Evolutionary conservation across 2,329 filamentous ascomycete genomes (phyloP).

Genomic region (Cercospora nicotianae): DNA sequence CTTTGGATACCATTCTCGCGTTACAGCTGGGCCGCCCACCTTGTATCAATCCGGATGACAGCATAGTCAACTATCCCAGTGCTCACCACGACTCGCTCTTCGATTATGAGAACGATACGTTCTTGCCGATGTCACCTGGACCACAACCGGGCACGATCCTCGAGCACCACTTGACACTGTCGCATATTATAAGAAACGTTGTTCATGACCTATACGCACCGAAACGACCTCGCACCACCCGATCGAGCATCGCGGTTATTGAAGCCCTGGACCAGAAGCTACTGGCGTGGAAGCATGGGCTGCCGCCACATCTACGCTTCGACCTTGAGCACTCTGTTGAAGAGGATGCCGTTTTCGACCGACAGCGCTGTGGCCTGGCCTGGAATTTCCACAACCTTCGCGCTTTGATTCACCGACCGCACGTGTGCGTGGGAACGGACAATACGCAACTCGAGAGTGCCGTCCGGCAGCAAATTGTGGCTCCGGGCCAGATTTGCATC

Average conservation of each 20-base stretch:
- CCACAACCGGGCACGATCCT: constrained; percentile 10
- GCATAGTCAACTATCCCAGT: constrained; percentile 7
- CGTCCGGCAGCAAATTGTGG: constrained; percentile 7
- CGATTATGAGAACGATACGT: constrained; percentile 10
- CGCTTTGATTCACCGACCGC: constrained; percentile 14
- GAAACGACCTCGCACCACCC: not conserved
- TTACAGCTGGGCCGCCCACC: constrained; percentile 12
- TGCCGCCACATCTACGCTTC: constrained; percentile 17
- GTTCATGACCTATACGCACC: constrained; percentile 19
- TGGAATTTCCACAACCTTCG: constrained; percentile 19
- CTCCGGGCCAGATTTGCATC: constrained; percentile 14
- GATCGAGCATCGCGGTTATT: constrained; percentile 3
- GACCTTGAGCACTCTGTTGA: constrained; percentile 16
- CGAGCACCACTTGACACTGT: not conserved
- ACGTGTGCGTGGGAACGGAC: constrained; percentile 6
- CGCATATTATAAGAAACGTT: constrained; percentile 13
- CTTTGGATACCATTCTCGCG: constrained; percentile 8
- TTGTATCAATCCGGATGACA: constrained; percentile 3
- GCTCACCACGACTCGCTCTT: constrained; percentile 13
- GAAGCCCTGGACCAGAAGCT: constrained; percentile 17
- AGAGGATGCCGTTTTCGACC: not conserved
- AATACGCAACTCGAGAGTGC: not conserved
- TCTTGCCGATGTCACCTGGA: not conserved
- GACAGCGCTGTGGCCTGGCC: constrained; percentile 13
- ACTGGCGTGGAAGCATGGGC: constrained; percentile 13